Evolutionary conservation across 345 rosid species (phyloP).

Genomic region (Euclidium syriacum): DNA sequence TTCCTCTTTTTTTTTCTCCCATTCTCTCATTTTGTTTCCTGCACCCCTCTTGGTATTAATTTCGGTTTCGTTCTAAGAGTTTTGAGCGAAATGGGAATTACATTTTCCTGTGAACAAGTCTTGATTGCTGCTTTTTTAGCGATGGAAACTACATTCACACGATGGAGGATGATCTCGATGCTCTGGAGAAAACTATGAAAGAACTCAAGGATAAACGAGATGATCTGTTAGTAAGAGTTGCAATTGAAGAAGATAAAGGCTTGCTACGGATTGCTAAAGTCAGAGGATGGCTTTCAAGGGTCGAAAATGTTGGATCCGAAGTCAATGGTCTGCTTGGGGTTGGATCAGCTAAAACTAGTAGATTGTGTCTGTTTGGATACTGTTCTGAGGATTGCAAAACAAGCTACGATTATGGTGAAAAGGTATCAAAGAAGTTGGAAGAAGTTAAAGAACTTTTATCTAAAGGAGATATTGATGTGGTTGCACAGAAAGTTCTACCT

Average conservation of each 20-base stretch:
- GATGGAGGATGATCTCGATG: neutral
- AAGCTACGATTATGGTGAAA: neutral
- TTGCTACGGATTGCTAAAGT: neutral
- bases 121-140: neutral
- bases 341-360: neutral
- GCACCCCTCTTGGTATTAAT: neutral
- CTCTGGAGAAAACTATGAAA: neutral
- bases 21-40: neutral
- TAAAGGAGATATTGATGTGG: conserved; percentile 1
- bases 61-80: neutral
- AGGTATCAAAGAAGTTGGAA: neutral
- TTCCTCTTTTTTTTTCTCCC: neutral
- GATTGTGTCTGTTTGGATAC: neutral
- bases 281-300: conserved; percentile 8
- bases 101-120: neutral
- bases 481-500: neutral
- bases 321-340: neutral
- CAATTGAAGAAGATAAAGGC: neutral
- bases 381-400: neutral
- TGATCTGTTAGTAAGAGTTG: neutral
- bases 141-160: neutral
- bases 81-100: neutral
- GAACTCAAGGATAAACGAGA: neutral
- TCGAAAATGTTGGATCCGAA: neutral
- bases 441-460: neutral